Base-by-base conservation (phyloP, 371 early-diverging fungal species). In the Nematocida major region DNA sequence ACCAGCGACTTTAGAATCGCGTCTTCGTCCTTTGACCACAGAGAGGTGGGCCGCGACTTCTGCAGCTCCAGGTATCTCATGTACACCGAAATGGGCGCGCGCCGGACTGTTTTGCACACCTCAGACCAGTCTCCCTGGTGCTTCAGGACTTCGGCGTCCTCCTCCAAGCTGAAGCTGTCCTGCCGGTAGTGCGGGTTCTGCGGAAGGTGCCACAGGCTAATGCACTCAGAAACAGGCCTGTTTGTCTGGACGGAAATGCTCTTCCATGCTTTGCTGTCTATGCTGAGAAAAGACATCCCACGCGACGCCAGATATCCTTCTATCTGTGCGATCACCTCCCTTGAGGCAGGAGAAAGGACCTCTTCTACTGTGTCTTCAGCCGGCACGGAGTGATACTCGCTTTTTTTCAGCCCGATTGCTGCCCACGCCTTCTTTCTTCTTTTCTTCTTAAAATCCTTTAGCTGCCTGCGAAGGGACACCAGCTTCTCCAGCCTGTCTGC, bases 1-100 rank as follows among this genome's bases (percentile, higher is more conserved):
- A 93, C 90, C 1, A 93, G 91, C 68, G 89, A 81, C 61, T 90
- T 88, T 34, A 93, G 83, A 54, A 90, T 81, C 15, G 68, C 78
- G 49, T 88, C 88, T 80, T 93, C 91, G 38, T 87, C 87, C 0
- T 90, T 90, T 32, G 89, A 90, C 93, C 93, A 93, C 85, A 89
- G 89, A 49, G 89, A 87, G 18, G 86, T 48, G 43, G 49, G 30
- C 45, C 39, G 7, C 20, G 59, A 39, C 47, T 54, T 63, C 20
- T 40, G 43, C 40, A 65, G 54, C 20, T 63, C 69, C 30, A 61
- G 43, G 48, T 79, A 63, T 59, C 66, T 50, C 3, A 34, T n/a
- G 49, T 61, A 68, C 24, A 68, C 59, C 9, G 61, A 38, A 15
- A 68, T 38, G 15, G 79, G 79, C 30, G 66, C 62, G 28, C 79